Base-by-base conservation (phyloP, 345 rosid genomes). In the Geranium rotundifolium region DNA sequence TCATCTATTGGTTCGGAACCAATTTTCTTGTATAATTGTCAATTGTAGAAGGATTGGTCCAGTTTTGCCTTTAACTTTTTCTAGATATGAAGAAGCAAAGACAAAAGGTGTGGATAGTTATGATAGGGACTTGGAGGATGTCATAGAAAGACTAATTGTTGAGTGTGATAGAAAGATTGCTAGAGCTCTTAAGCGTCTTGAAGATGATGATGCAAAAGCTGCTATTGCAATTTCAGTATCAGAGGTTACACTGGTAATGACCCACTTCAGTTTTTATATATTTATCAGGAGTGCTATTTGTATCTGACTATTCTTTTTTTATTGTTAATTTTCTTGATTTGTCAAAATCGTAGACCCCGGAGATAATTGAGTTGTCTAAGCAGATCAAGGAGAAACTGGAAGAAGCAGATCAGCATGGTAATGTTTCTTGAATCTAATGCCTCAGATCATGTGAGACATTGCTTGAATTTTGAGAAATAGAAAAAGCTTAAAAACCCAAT, bases 161-260 rank as follows among this genome's bases (percentile, higher is more conserved):
- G 99, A 95, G 78, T 95, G 99, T 59, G 99, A 95, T 73, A 82
- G 93, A 73, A 95, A 95, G 80, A 93, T 93, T 64, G 82, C 84
- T 67, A 83, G 99, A 74, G 99, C 99, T 49, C 89, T 93, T 67
- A 90, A 86, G 79, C 95, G 99, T 69, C 96, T 93, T 59, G 97
- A 93, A 74, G 97, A 89, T 71, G 99, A 93, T n/a, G 99, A 93
- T 70, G 97, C 99, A 12, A 93, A 93, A 84, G 97, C 99, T 69
- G 99, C 99, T 19, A 86, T 93, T 74, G 99, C 99, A 12, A 93
- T 93, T 70, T 90, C 97, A 9, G 97, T 95, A 49, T 83, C 96
- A 4, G 91, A 95, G 79, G 97, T 95, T 77, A 95, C 99, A 17
- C 99, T 72, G 97, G 99, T 95, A 61, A 67, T 37, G 29, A 8